Percentiles rank a stretch among this genome's conserved stretches.
Evolutionary conservation across 805 yeast species (phyloP).

Genomic region (Hagleromyces aurorensis): DNA sequence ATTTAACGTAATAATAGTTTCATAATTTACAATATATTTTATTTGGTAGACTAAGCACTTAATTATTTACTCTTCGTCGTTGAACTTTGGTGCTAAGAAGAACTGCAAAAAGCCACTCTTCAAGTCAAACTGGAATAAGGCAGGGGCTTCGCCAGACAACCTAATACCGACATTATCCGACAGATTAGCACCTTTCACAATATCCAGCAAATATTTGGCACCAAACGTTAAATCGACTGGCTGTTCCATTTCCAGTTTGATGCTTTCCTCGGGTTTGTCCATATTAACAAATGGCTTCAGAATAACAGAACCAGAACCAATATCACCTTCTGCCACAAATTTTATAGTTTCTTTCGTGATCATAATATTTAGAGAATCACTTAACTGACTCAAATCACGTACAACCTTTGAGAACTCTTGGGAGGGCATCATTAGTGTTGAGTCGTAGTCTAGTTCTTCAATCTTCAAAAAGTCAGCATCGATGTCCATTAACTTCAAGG

Average conservation of each 20-base stretch:
- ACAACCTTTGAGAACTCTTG: conserved; percentile 82
- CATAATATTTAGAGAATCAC: conserved; percentile 78
- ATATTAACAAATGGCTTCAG: conserved; percentile 77
- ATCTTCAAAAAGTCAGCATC: conserved; percentile 90
- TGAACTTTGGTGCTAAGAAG: conserved; percentile 97
- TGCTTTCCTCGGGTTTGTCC: conserved; percentile 69
- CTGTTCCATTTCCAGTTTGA: conserved; percentile 69
- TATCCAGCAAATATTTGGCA: conserved; percentile 81
- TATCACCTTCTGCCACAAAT: conserved; percentile 84
- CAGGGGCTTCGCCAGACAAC: conserved; percentile 87
- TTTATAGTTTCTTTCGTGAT: conserved; percentile 90
- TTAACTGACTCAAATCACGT: conserved; percentile 76
- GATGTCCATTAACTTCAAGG: conserved; percentile 88
- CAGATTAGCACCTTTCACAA: conserved; percentile 82
- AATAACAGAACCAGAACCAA: conserved; percentile 80
- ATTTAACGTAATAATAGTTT: no score
- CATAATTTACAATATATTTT: neutral
- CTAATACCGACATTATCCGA: conserved; percentile 72
- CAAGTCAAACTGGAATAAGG: conserved; percentile 84
- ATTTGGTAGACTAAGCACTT: no score
- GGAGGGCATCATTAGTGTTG: conserved; percentile 81
- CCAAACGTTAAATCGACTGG: conserved; percentile 90
- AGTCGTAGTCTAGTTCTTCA: conserved; percentile 89
- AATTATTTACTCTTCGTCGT: conserved; percentile 63
- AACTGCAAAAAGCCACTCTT: conserved; percentile 84